These are phyloP conservation scores for Madurella fahalii DNA, from an alignment of 2,329 filamentous ascomycete species.

Conservation along the genomic window DNA sequence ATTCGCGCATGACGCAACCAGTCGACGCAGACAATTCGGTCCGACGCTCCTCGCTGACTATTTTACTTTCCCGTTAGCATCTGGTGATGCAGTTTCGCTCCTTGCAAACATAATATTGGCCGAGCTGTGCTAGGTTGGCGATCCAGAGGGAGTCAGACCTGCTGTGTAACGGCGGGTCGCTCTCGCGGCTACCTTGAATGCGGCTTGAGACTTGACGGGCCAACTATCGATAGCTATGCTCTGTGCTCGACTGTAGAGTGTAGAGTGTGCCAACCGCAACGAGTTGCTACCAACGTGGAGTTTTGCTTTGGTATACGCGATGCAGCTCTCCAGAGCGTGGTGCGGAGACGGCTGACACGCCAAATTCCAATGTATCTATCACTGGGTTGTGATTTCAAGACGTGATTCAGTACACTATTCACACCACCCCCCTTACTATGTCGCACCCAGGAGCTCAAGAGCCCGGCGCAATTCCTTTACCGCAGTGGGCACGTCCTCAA, in stretches of 20 bases:
- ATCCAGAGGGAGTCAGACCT: neutral
- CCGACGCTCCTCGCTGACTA: neutral
- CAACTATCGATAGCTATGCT: too few relatives aligned
- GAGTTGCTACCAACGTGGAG: too few relatives aligned
- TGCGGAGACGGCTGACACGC: neutral
- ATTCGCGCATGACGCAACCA: neutral
- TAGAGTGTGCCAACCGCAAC: too few relatives aligned
- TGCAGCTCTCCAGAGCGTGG: too few relatives aligned
- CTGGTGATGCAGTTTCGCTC: neutral
- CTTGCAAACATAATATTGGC: neutral
- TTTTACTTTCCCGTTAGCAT: neutral
- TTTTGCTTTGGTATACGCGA: too few relatives aligned
- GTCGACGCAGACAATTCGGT: constrained; percentile 5
- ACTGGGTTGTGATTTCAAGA: neutral
- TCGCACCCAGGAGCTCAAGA: constrained; percentile 63
- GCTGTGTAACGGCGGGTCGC: too few relatives aligned
- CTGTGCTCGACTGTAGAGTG: too few relatives aligned
- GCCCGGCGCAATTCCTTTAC: constrained; percentile 79
- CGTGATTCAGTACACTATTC: neutral
- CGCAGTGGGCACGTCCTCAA: constrained; percentile 90
- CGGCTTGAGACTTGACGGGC: too few relatives aligned
- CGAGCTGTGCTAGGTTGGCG: neutral
- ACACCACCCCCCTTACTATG: constrained; percentile 10
- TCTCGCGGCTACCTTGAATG: too few relatives aligned
- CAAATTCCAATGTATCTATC: constrained; percentile 5